Evolutionary conservation across 176 grass and related monocot species (phyloP), one percentile per base, ranked within the genome.

Genomic region (Areca catechu): DNA sequence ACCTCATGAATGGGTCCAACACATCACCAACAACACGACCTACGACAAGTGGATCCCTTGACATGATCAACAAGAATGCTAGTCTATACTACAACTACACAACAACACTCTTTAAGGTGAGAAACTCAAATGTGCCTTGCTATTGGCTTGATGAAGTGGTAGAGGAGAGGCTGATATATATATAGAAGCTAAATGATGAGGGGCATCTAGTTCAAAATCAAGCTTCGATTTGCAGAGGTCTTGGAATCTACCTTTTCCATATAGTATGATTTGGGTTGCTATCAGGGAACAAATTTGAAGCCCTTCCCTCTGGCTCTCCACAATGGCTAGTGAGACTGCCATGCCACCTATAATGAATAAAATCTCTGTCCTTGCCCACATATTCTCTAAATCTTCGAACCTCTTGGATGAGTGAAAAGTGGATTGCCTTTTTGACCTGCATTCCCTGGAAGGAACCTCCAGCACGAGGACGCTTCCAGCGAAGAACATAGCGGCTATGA

Each of bases 21-120:
- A 96, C 82, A 58, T 96, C 86, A n/a, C 86, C 91, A 19, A 96
- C 86, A 52, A 96, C 80, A 76, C 84, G 80, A 47, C 91, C 86
- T 64, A 96, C 72, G 43, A 74, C 91, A 48, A 96, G 86, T 50
- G 91, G 80, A 64, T 96, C 91, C 78, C 89, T 95, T 59, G 91
- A 90, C 91, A 90, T 89, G 73, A 50, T 71, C 34, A 3, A 43
- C 10, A 12, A 43, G 34, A 43, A 43, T 43, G 10, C 34, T 76
- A 19, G 14, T 60, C 29, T 58, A 49, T 51, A 74, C 53, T 66
- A 56, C 18, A 21, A 48, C 24, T 59, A 43, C 81, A 71, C 52
- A 53, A 48, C 66, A 70, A 47, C 47, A 48, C 14, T 24, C 53
- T 28, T 23, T 69, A 3, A 19, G 18, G 53, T 48, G 56, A 54